phyloP scores from a whole-genome alignment of 257 asterid genomes.

The Orobanche coerulescens region DNA sequence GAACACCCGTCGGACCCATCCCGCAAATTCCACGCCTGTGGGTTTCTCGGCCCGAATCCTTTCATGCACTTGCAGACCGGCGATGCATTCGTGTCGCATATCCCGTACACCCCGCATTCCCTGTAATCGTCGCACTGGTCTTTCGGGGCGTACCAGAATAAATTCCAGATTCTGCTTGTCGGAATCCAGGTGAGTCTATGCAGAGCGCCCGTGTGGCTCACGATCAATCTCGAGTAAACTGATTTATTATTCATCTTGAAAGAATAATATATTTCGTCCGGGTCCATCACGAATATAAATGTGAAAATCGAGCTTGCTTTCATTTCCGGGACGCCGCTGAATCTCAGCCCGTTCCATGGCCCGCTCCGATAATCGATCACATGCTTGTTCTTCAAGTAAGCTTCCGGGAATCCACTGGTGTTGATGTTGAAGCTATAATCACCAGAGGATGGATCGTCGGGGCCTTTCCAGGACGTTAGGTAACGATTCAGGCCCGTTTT shows the following conservation, averaged over 20 bases:
- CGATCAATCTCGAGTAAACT: constrained; percentile 46
- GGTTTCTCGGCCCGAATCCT: constrained; percentile 56
- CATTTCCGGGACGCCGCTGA: constrained; percentile 94
- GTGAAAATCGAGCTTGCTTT: constrained; percentile 33
- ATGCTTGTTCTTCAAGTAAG: constrained; percentile 23
- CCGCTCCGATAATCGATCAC: constrained; percentile 58
- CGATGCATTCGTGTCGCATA: constrained; percentile 62
- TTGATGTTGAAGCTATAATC: constrained; percentile 57
- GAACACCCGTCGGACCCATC: constrained; percentile 81
- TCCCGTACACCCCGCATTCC: constrained; percentile 67
- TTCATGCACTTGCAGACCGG: constrained; percentile 65
- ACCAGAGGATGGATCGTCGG: constrained; percentile 65
- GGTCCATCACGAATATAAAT: constrained; percentile 33
- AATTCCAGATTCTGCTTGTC: constrained; percentile 39
- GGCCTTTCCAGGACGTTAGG: constrained; percentile 61
- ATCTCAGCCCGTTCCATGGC: constrained; percentile 80
- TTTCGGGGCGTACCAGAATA: constrained; percentile 71
- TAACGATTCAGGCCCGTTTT: constrained; percentile 45
- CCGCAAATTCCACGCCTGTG: constrained; percentile 59
- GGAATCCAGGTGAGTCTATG: constrained; percentile 67
- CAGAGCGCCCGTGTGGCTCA: constrained; percentile 28
- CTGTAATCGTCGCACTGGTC: constrained; percentile 71
- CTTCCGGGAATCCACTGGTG: constrained; percentile 57
- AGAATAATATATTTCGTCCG: constrained; percentile 37
- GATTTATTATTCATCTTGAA: constrained; percentile 36